A percentile compares a stretch with the other conserved stretches of the same genome.
These are phyloP conservation scores for Craterostigma plantagineum DNA, from an alignment of 257 asterid genomes.

Conservation along the genomic window DNA sequence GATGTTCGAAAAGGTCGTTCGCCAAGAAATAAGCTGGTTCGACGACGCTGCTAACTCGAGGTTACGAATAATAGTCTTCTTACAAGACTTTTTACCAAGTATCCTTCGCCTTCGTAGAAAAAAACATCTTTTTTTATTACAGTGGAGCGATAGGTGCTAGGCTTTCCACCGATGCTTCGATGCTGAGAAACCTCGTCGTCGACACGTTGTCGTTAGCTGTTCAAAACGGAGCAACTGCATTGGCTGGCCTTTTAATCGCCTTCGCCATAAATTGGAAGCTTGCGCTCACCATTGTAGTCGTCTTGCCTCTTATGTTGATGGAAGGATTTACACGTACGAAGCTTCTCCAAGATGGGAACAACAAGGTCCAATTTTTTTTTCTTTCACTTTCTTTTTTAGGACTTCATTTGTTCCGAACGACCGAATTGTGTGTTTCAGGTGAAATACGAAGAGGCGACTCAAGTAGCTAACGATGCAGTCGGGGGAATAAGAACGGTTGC, in stretches of 20 bases:
- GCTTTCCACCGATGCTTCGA: slow-evolving; percentile 38
- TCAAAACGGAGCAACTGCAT: slow-evolving; percentile 20
- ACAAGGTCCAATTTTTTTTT: slow-evolving; percentile 8
- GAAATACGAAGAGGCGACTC: slow-evolving; percentile 17
- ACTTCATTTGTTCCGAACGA: neutral
- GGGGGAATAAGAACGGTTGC: slow-evolving; percentile 14
- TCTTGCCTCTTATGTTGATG: slow-evolving; percentile 13
- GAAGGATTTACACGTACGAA: slow-evolving; percentile 17
- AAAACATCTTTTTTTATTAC: slow-evolving; percentile 2
- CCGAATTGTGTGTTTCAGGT: slow-evolving; percentile 8
- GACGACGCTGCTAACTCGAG: slow-evolving; percentile 30
- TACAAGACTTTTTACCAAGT: too few species aligned
- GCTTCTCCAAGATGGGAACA: slow-evolving; percentile 4
- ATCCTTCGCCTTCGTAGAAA: neutral
- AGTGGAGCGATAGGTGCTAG: slow-evolving; percentile 45
- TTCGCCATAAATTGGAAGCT: slow-evolving; percentile 20
- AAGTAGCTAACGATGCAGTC: slow-evolving; percentile 16
- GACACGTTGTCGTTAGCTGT: slow-evolving; percentile 19
- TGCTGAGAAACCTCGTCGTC: slow-evolving; percentile 18
- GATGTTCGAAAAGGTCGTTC: slow-evolving; percentile 19
- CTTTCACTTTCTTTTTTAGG: neutral
- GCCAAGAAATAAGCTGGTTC: slow-evolving; percentile 31
- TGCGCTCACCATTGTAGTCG: slow-evolving; percentile 18
- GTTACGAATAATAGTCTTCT: slow-evolving; percentile 1
- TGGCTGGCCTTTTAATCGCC: slow-evolving; percentile 15